Conservation (phyloP, 2,329 filamentous ascomycete genomes). For the Cercospora citrullina region DNA sequence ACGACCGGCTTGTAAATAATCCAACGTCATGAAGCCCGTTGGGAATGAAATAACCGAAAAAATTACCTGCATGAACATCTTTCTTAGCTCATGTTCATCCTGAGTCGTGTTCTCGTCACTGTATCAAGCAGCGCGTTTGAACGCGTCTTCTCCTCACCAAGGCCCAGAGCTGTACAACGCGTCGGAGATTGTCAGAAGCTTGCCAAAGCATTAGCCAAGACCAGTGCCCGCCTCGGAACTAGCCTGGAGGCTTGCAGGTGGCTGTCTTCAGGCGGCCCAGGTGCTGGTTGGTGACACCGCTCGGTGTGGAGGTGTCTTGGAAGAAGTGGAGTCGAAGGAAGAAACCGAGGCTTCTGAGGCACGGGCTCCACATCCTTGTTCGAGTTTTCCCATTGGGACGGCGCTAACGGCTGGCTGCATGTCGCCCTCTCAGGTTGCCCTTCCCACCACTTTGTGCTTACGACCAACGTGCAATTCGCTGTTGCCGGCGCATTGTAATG, state of each 20-base stretch:
- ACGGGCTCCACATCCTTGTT: neutral
- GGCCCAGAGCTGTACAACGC: neutral
- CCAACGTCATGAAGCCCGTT: slow-evolving; percentile 13
- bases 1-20: slow-evolving; percentile 12
- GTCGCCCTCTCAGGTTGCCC: neutral
- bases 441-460: neutral
- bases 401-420: neutral
- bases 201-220: slow-evolving; percentile 8
- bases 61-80: neutral
- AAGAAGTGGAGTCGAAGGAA: neutral
- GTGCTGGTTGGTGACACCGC: neutral
- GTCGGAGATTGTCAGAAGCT: neutral
- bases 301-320: neutral
- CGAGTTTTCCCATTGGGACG: neutral
- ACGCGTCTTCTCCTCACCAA: neutral
- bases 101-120: neutral
- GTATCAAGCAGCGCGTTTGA: neutral
- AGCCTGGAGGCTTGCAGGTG: slow-evolving; percentile 1
- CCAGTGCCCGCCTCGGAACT: neutral
- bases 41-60: neutral
- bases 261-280: neutral
- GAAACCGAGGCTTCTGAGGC: neutral
- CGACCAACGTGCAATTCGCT: neutral
- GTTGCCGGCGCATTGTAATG: neutral
- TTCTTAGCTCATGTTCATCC: neutral